Evolutionary conservation across 148 eudicot genomes (phyloP), one percentile per base, ranked within the genome.

Genomic region (Drosera capensis): DNA sequence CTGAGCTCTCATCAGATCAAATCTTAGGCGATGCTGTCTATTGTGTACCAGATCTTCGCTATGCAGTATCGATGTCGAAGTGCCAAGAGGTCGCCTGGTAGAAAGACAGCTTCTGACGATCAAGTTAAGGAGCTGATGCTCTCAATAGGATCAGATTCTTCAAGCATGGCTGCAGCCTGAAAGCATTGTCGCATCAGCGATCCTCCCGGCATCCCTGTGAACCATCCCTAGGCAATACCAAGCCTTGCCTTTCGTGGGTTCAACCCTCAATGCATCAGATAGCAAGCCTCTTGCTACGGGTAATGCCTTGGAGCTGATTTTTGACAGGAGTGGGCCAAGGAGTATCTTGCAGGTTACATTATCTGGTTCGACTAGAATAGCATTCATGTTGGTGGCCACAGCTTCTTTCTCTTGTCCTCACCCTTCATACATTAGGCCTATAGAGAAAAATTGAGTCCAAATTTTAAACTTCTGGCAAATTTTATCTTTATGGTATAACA

Each of bases 101-200:
- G n/a, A n/a, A n/a, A n/a, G n/a, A n/a, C n/a, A n/a, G n/a, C n/a
- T n/a, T n/a, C n/a, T n/a, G 1, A 30, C 14, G 11, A 22, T 44
- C 29, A 53, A 23, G 24, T 8, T 21, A 85, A 42, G 25, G 82
- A 69, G 58, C 74, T 66, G 57, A 85, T 85, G 61, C 82, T 81
- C 63, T 92, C 99, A 26, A 85, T 56, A 30, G 99, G 99, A 57
- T 92, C 82, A 3, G 95, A 76, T 60, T 92, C 99, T 54, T 92
- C 88, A 17, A 92, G 99, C 82, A 85, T 79, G 28, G 94, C 70
- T 23, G 95, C 99, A 29, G 99, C 99, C 75, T 92, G 99, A 55
- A 92, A 92, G 65, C 95, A 80, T 55, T 1, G 72, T 65, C 23
- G 99, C 99, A 59, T 92, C 99, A 49, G 85, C 58, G 28, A 68